Evolutionary conservation across 1,284 basidiomycete species (phyloP), one percentile per base, ranked within the genome.

Genomic region (Leccinum colubrinum): DNA sequence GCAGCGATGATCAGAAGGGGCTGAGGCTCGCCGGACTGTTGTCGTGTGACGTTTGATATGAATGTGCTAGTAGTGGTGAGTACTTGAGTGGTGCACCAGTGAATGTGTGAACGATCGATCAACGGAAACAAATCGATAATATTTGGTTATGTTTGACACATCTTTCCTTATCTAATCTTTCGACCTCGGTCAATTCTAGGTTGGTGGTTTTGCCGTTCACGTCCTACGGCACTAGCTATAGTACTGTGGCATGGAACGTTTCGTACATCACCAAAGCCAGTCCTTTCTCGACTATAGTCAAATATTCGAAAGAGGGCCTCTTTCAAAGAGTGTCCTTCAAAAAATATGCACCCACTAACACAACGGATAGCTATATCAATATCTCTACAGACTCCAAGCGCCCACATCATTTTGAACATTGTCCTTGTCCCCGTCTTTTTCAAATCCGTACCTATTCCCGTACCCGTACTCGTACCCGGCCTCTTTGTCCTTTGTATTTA

Each of bases 401-500:
- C 2, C n/a, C 8, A 61, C 14, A 7, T 8, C 30, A 17, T 46
- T 3, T 20, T 7, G 11, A 27, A 39, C 7, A 2, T 20, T 14
- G 2, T 17, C 39, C 30, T 6, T 17, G 5, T 51, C 46, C 20
- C 20, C 46, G 2, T 48, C 12, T 14, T 50, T 22, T 50, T 50
- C 20, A 14, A 14, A 50, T 22, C 46, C 12, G 20, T 50, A 50
- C 6, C 0, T 46, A 17, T 46, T 46, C 43, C 9, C 17, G n/a
- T 46, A 20, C 46, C 11, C 20, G 8, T 22, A 17, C 43, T 5
- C 17, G 8, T 20, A 2, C 41, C 17, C 6, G 6, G 6, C 20
- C 46, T 22, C 6, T 22, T 48, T 12, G 2, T 48, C 46, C 20
- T 20, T 22, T 15, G 15, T 41, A 14, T 20, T 37, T 68, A 70